Conservation (phyloP, 2,329 filamentous ascomycete species). For the Seiridium unicorne region DNA sequence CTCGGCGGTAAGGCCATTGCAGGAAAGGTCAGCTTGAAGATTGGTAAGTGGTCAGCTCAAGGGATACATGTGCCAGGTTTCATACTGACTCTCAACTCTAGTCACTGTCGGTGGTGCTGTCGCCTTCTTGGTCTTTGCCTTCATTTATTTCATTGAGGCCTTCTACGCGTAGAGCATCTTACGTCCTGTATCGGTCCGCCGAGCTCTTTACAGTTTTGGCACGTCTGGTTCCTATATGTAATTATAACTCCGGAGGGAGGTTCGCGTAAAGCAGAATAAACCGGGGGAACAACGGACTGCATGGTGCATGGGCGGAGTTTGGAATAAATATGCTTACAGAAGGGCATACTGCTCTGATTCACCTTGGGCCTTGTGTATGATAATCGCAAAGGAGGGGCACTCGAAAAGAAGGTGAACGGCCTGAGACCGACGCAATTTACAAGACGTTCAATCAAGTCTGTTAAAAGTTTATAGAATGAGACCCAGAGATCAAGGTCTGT, state of each 20-base stretch:
- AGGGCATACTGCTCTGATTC: neutral
- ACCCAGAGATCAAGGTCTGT: too few species aligned
- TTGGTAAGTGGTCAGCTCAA: constrained; percentile 65
- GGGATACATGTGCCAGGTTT: neutral
- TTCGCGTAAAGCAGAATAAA: neutral
- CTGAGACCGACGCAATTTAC: too few species aligned
- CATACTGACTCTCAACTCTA: constrained; percentile 35
- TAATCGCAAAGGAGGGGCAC: too few species aligned
- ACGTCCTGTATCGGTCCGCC: neutral
- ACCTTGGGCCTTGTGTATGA: too few species aligned
- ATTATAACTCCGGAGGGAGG: neutral
- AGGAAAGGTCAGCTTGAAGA: constrained; percentile 88
- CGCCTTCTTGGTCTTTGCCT: constrained; percentile 86
- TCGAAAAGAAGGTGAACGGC: too few species aligned
- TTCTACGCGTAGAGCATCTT: constrained; percentile 48
- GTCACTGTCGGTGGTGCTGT: constrained; percentile 90
- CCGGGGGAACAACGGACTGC: neutral
- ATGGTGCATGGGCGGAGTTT: constrained; percentile 1
- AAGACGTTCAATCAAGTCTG: too few species aligned
- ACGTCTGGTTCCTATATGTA: neutral
- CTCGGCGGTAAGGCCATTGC: constrained; percentile 90
- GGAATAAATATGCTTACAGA: neutral
- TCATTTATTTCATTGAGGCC: constrained; percentile 88
- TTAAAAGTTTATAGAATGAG: too few species aligned
- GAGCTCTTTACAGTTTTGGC: neutral